Evolutionary conservation across 2,329 filamentous ascomycete species (phyloP).

Genomic region (Colletotrichum magnum): DNA sequence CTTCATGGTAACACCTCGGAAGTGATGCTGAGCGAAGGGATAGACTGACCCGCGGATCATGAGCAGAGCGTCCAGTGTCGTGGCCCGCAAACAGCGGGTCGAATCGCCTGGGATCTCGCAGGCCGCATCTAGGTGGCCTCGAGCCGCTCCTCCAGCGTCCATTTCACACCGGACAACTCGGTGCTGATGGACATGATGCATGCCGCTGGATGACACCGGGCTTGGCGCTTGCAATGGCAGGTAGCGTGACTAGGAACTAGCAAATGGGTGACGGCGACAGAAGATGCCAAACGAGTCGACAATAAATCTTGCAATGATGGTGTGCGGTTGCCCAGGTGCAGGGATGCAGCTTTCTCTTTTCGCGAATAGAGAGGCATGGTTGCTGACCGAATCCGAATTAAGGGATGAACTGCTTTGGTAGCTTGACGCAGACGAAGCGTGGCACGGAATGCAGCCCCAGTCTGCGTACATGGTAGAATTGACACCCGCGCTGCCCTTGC

Average conservation of each 20-base stretch:
- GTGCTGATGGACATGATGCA: constrained; percentile 27
- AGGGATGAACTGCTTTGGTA: constrained; percentile 32
- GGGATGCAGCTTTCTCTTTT: constrained; percentile 5
- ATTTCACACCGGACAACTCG: constrained; percentile 9
- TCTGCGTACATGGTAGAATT: constrained; percentile 6
- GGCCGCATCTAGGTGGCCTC: neutral
- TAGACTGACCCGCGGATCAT: neutral
- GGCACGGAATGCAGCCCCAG: constrained; percentile 15
- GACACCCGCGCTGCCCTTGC: constrained; percentile 7
- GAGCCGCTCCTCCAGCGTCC: constrained; percentile 11
- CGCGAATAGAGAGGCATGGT: neutral
- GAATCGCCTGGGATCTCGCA: constrained; percentile 21
- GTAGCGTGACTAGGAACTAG: constrained; percentile 25
- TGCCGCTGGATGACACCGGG: constrained; percentile 9
- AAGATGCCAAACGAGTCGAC: constrained; percentile 9
- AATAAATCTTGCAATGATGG: constrained; percentile 6
- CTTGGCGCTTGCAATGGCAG: constrained; percentile 13
- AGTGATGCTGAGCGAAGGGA: constrained; percentile 14
- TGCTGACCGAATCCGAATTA: constrained; percentile 19
- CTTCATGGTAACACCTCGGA: constrained; percentile 1
- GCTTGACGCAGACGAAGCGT: constrained; percentile 4
- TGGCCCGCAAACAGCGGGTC: neutral
- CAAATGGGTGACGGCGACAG: constrained; percentile 8
- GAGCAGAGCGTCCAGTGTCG: constrained; percentile 1
- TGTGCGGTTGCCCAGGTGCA: constrained; percentile 16